These are phyloP conservation scores for Glonium stellatum DNA, from an alignment of 495 filamentous ascomycete genomes.

Conservation along the genomic window DNA sequence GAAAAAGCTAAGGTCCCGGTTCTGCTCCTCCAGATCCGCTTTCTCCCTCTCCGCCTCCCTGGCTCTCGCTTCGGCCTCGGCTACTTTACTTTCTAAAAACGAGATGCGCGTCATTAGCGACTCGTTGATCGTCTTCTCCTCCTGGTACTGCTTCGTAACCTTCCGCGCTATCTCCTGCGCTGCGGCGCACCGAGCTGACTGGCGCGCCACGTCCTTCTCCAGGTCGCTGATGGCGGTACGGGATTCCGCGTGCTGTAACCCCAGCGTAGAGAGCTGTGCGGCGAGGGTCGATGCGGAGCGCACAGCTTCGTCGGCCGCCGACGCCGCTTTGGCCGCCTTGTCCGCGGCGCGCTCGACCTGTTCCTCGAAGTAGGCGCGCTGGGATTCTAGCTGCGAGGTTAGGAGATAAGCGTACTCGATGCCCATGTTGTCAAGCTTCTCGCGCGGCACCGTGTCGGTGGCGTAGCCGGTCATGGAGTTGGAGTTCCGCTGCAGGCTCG, in stretches of 20 bases:
- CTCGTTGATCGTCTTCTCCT: slow-evolving; percentile 80
- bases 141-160: slow-evolving; percentile 69
- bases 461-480: slow-evolving; percentile 34
- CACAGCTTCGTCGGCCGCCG: slow-evolving; percentile 56
- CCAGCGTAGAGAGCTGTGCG: slow-evolving; percentile 46
- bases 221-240: slow-evolving; percentile 55
- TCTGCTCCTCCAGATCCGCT: slow-evolving; percentile 66
- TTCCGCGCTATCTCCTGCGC: slow-evolving; percentile 67
- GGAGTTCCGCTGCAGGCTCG: background rate
- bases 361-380: slow-evolving; percentile 90
- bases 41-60: slow-evolving; percentile 54
- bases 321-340: slow-evolving; percentile 71
- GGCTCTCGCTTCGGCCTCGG: slow-evolving; percentile 40
- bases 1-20: slow-evolving; percentile 85
- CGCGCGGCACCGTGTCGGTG: slow-evolving; percentile 71
- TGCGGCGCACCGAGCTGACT: slow-evolving; percentile 59
- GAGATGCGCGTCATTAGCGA: slow-evolving; percentile 70
- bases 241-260: slow-evolving; percentile 46
- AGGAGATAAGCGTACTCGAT: slow-evolving; percentile 92
- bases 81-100: slow-evolving; percentile 45
- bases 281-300: slow-evolving; percentile 47
- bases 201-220: slow-evolving; percentile 63
- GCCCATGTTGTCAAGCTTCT: slow-evolving; percentile 87
- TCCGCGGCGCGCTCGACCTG: slow-evolving; percentile 84
- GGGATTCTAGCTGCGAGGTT: slow-evolving; percentile 82